A percentile compares a stretch with the other conserved stretches of the same genome.
These are phyloP conservation scores for Anthostomella pinea DNA, from an alignment of 2,329 filamentous ascomycete genomes.

Conservation along the genomic window DNA sequence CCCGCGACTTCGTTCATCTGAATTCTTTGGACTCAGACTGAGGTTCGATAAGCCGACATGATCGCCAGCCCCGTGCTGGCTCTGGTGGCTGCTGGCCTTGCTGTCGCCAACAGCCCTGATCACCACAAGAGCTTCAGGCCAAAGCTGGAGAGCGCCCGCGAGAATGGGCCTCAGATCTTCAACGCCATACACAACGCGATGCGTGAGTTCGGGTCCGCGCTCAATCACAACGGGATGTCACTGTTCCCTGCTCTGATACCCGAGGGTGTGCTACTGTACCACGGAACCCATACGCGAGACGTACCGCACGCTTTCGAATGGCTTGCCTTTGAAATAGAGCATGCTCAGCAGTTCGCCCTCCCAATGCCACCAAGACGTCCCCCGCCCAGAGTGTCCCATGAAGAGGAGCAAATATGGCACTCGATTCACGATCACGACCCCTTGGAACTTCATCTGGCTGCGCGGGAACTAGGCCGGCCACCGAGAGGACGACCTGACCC, in stretches of 20 bases:
- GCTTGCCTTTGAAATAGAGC: slow-evolving; percentile 76
- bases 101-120: no score
- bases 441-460: not conserved
- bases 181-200: slow-evolving; percentile 70
- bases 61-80: no score
- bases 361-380: slow-evolving; percentile 5
- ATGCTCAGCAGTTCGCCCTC: slow-evolving; percentile 63
- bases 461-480: slow-evolving; percentile 3
- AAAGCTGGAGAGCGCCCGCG: slow-evolving; percentile 36
- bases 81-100: no score
- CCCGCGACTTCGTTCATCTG: no score
- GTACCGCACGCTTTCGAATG: slow-evolving; percentile 59
- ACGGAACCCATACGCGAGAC: slow-evolving; percentile 50
- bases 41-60: no score
- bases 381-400: not conserved
- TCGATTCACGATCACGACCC: not conserved
- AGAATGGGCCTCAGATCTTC: slow-evolving; percentile 65
- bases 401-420: slow-evolving; percentile 5
- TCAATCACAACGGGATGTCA: slow-evolving; percentile 74
- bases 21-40: no score
- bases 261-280: slow-evolving; percentile 63
- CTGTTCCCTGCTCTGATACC: slow-evolving; percentile 66
- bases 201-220: slow-evolving; percentile 70
- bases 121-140: slow-evolving; percentile 33
- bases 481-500: slow-evolving; percentile 9